Conservation (phyloP, 768 basidiomycete genomes). For the Amanita fuliginea region DNA sequence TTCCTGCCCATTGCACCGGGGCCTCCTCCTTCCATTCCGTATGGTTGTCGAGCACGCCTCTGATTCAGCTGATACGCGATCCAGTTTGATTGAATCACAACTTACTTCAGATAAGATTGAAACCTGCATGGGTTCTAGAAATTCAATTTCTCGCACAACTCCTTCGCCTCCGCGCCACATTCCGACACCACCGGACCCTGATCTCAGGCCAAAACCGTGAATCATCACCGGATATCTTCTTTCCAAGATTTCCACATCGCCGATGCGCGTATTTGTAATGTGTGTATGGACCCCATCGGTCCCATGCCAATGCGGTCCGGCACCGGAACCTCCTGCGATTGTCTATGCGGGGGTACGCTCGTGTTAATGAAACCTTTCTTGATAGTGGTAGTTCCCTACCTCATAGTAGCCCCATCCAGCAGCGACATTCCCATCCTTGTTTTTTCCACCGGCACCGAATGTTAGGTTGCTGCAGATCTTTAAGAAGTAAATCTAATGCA, state of each 20-base stretch:
- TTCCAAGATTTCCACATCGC: slow-evolving; percentile 90
- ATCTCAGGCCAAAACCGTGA: slow-evolving; percentile 69
- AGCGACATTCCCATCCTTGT: slow-evolving; percentile 59
- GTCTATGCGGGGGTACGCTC: slow-evolving; percentile 38
- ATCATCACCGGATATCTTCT: slow-evolving; percentile 88
- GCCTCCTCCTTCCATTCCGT: slow-evolving; percentile 75
- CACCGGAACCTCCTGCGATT: slow-evolving; percentile 89
- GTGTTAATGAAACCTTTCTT: slow-evolving; percentile 5
- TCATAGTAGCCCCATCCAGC: slow-evolving; percentile 91
- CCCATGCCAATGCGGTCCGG: slow-evolving; percentile 83
- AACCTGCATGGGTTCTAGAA: slow-evolving; percentile 73
- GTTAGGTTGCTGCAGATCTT: slow-evolving; percentile 58
- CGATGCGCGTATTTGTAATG: slow-evolving; percentile 88
- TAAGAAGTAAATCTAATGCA: not conserved
- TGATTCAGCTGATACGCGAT: slow-evolving; percentile 16
- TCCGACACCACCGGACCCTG: slow-evolving; percentile 60
- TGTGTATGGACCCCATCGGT: slow-evolving; percentile 91
- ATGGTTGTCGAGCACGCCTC: slow-evolving; percentile 79
- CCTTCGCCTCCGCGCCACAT: slow-evolving; percentile 77
- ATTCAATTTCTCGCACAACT: slow-evolving; percentile 73
- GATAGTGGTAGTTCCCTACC: slow-evolving; percentile 21
- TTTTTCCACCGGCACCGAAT: slow-evolving; percentile 84
- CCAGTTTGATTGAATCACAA: not conserved
- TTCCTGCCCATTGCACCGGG: slow-evolving; percentile 66
- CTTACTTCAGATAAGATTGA: slow-evolving; percentile 79